Percentiles rank a stretch among this genome's conserved stretches.
Conservation (phyloP, 495 filamentous ascomycete genomes). For the Penicillium psychrofluorescens region DNA sequence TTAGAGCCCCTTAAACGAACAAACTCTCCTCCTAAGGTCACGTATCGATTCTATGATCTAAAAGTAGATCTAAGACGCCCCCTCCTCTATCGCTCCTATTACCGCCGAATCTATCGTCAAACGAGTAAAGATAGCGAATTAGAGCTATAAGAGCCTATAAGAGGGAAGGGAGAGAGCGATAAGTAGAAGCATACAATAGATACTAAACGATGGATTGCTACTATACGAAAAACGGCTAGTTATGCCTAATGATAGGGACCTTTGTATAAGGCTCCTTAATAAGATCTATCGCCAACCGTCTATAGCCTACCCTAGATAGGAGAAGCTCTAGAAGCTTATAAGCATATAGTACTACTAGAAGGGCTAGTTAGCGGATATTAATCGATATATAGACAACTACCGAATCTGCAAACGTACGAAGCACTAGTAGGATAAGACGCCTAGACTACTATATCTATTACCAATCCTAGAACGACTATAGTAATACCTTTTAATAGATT, state of each 20-base stretch:
- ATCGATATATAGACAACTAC: not conserved
- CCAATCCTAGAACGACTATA: not conserved
- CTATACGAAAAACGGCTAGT: too few species aligned
- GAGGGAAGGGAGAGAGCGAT: too few species aligned
- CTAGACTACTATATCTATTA: not conserved
- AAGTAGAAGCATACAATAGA: too few species aligned
- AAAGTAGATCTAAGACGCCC: too few species aligned
- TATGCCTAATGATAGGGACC: not conserved
- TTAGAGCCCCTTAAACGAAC: too few species aligned
- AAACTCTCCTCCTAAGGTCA: too few species aligned
- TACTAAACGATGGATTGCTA: too few species aligned
- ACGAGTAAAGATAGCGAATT: not conserved
- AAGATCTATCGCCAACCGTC: slow-evolving; percentile 2
- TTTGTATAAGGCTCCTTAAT: not conserved
- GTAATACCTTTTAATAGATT: too few species aligned
- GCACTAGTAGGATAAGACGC: not conserved
- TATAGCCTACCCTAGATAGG: not conserved
- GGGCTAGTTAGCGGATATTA: not conserved
- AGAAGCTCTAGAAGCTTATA: not conserved
- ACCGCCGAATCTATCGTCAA: not conserved
- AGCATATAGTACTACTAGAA: not conserved
- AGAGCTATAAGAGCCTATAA: not conserved
- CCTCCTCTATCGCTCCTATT: not conserved
- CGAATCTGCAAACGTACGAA: not conserved
- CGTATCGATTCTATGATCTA: too few species aligned